Evolutionary conservation across 176 grass and related monocot species (phyloP).

Genomic region (Phragmites australis): DNA sequence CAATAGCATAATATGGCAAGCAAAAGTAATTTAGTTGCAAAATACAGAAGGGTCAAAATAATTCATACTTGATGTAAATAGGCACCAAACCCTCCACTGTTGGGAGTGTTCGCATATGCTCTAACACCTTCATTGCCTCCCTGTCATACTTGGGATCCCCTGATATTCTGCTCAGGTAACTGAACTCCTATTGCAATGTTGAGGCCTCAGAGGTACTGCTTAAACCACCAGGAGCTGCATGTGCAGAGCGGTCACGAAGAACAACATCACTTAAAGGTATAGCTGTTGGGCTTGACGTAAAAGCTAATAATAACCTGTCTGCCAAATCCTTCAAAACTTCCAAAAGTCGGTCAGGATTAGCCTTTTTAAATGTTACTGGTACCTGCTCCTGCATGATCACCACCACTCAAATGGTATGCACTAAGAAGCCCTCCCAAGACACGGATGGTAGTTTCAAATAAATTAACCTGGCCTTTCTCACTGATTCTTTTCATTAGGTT

Average conservation of each 20-base stretch:
- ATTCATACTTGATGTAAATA: constrained; percentile 85
- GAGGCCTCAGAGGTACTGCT: constrained; percentile 94
- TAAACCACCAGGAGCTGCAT: constrained; percentile 84
- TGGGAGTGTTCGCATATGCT: constrained; percentile 84
- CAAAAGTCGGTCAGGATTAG: constrained; percentile 66
- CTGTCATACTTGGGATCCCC: constrained; percentile 86
- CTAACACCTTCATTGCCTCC: constrained; percentile 85
- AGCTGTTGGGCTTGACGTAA: constrained; percentile 84
- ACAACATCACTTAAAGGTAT: constrained; percentile 97
- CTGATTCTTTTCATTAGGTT: constrained; percentile 78
- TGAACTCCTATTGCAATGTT: constrained; percentile 92
- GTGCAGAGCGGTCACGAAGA: constrained; percentile 73
- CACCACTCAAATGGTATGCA: constrained; percentile 85
- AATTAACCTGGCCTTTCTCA: constrained; percentile 90
- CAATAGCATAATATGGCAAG: constrained; percentile 19
- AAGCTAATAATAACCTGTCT: constrained; percentile 76
- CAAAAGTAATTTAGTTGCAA: constrained; percentile 15
- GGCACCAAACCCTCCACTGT: constrained; percentile 92
- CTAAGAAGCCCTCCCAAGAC: constrained; percentile 99
- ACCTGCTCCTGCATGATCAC: constrained; percentile 39
- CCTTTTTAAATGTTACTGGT: constrained; percentile 46
- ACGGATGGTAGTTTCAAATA: constrained; percentile 98
- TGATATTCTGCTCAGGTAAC: constrained; percentile 91
- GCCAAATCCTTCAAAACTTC: constrained; percentile 83
- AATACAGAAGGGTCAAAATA: constrained; percentile 12